Base-by-base conservation (phyloP, 2,329 filamentous ascomycete genomes). In the Rhexocercosporidium sp. region DNA sequence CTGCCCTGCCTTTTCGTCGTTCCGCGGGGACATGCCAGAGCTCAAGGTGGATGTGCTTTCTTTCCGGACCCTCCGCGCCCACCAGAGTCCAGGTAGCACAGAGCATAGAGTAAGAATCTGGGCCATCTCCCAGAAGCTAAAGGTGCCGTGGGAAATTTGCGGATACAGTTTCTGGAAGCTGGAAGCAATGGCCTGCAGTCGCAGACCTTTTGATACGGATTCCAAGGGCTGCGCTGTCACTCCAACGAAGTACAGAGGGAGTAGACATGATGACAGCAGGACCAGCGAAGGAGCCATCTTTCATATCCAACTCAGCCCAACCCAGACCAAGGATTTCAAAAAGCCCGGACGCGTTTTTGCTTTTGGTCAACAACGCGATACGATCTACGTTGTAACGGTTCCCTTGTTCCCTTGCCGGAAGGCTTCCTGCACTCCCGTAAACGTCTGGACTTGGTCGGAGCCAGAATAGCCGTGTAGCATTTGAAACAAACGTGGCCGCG, bases 81-180 rank as follows among this genome's bases (percentile, higher is more conserved):
- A 75, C 70, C 70, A 76, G 53, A 74, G 61, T 41, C 71, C 68
- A 47, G 71, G 72, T 49, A 73, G 49, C 60, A 76, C 46, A 71
- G 51, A 53, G 66, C 69, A 75, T 37, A 73, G 47, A n/a, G 66
- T 68, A 1, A 69, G 56, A 31, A 74, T 68, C 57, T 71, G 66
- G 39, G 70, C 65, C 70, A 74, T 72, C 27, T 72, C 72, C 71
- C 69, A 72, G 41, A 67, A 20, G 44, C 60, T 68, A 34, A 73
- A 62, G 27, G 31, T 61, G 3, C 62, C 66, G 34, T 71, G 66
- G 3, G 64, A 67, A 22, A 66, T 63, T 25, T 68, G 68, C 16
- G 64, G 68, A 65, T 66, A 71, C 8, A 73, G 27, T 41, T 66
- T 65, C 27, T 69, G 67, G 44, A 71, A 46, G 12, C 39, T 68